Base-by-base conservation (phyloP, 257 asterid species). In the Fraxinus americana region DNA sequence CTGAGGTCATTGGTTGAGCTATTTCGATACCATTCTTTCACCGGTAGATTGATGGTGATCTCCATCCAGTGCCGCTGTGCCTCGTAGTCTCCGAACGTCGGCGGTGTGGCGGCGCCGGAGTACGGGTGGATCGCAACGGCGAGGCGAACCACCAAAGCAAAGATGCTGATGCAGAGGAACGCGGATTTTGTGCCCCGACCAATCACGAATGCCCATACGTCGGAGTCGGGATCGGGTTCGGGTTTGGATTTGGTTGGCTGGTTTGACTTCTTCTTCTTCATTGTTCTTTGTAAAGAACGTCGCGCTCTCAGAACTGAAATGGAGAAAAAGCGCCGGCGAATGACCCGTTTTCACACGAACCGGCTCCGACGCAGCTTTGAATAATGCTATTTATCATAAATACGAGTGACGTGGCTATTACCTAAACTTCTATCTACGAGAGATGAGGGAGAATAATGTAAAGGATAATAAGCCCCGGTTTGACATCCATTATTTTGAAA, bases 41-140 rank as follows among this genome's bases (percentile, higher is more conserved):
- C 89, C 17, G 98, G 97, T 32, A 92, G 92, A 78, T 92, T 96
- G 81, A 80, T 74, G 2, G 98, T 90, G 72, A 96, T 91, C 91
- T 96, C 99, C 98, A 96, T 96, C 99, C 99, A 96, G 77, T 96
- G 99, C 79, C 99, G 92, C 85, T 96, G 99, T 43, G 98, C 99
- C 89, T 95, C 98, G 83, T 83, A 95, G 85, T 95, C 99, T 1
- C 99, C 99, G 61, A 87, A 93, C 82, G 66, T 88, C 12, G 98
- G 98, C 32, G 99, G 98, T 61, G 89, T 93, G 36, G 83, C 82
- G 63, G 97, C 94, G 77, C 99, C 99, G 54, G 99, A 95, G 77
- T 95, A 95, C 1, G 97, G 94, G 85, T 95, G 97, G 75, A 90
- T 85, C 71, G 94, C 85, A 74, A 92, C 92, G 70, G 91, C 85